These are phyloP conservation scores for Penicillium lagena DNA, from an alignment of 495 filamentous ascomycete genomes.

Conservation along the genomic window DNA sequence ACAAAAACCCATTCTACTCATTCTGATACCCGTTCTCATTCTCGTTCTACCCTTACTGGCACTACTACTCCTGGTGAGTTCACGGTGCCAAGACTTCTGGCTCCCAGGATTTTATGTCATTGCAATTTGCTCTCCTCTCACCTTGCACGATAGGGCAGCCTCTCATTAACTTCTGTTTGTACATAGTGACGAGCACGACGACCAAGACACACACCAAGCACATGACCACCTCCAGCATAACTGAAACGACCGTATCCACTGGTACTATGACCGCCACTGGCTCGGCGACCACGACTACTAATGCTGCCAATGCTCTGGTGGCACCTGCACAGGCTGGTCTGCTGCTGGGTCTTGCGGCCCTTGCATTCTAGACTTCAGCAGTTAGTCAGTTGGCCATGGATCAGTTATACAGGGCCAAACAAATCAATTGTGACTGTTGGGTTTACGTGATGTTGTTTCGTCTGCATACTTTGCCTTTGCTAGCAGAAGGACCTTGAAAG, in stretches of 20 bases:
- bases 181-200: neutral
- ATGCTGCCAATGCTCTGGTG: constrained; percentile 13
- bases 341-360: constrained; percentile 16
- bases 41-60: neutral
- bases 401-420: neutral
- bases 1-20: constrained; percentile 1
- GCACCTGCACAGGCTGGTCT: constrained; percentile 24
- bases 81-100: constrained; percentile 8
- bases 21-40: neutral
- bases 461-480: neutral
- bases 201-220: neutral
- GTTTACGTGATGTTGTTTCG: neutral
- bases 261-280: constrained; percentile 11
- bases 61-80: constrained; percentile 13
- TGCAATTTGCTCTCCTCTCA: neutral
- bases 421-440: neutral
- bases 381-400: neutral
- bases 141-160: too few relatives aligned
- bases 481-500: too few relatives aligned
- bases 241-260: constrained; percentile 7
- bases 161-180: neutral
- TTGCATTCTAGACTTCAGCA: constrained; percentile 5
- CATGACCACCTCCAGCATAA: constrained; percentile 11
- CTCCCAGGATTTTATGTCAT: constrained; percentile 1
- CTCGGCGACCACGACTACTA: constrained; percentile 10